Conservation (phyloP, 305 asterid species). For the Solanum hybrid region DNA sequence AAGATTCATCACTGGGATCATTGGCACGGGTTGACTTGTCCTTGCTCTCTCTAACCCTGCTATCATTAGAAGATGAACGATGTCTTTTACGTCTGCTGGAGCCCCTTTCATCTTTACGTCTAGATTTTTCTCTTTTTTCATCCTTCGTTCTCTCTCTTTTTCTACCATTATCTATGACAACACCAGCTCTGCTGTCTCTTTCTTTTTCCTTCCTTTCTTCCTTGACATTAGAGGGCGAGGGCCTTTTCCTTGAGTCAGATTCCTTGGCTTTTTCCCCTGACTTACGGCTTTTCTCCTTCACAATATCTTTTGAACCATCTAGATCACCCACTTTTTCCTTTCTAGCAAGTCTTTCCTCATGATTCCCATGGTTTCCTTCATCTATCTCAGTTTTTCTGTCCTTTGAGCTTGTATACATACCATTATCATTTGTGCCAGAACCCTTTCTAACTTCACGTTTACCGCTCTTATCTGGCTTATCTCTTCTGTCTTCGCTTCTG, state of each 20-base stretch:
- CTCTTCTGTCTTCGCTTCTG: conserved; percentile 20
- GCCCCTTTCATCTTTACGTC: conserved; percentile 48
- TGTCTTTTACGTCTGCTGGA: conserved; percentile 56
- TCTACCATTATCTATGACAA: conserved; percentile 42
- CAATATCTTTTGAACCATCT: conserved; percentile 49
- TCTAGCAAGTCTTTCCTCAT: conserved; percentile 40
- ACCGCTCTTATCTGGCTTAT: conserved; percentile 41
- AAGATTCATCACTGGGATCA: conserved; percentile 60
- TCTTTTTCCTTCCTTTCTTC: conserved; percentile 39
- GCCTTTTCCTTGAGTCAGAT: conserved; percentile 54
- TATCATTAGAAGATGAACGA: conserved; percentile 50
- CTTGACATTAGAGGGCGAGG: conserved; percentile 47
- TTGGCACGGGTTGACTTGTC: conserved; percentile 35
- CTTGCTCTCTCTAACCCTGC: conserved; percentile 53
- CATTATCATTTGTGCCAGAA: conserved; percentile 29
- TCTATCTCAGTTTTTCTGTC: conserved; percentile 42
- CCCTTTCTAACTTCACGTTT: conserved; percentile 34
- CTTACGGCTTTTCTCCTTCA: conserved; percentile 43
- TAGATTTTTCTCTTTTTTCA: conserved; percentile 54
- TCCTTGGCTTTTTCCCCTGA: conserved; percentile 47
- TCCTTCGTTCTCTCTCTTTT: conserved; percentile 49
- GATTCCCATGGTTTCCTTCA: conserved; percentile 45
- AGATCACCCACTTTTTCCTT: conserved; percentile 37
- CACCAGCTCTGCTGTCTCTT: conserved; percentile 38
- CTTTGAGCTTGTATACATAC: conserved; percentile 31